Conservation (phyloP, 139 green algal species). For the Parachlorella kessleri region DNA sequence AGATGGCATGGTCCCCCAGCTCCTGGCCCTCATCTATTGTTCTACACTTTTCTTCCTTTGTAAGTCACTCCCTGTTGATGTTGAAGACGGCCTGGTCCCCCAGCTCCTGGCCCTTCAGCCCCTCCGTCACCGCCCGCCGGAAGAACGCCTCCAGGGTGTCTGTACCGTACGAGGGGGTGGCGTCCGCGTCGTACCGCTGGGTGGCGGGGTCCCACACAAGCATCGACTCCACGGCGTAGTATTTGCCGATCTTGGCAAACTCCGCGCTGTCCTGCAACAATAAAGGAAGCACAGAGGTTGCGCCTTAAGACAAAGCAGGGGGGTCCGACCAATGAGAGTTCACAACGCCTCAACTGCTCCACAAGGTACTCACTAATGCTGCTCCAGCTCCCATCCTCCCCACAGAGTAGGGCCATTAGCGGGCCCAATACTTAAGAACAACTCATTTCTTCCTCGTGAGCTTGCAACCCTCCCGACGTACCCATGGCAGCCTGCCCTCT, state of each 20-base stretch:
- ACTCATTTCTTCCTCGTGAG: not conserved
- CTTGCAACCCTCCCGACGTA: not conserved
- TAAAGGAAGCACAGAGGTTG: too few relatives aligned
- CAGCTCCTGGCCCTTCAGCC: constrained; percentile 89
- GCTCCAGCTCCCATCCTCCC: too few relatives aligned
- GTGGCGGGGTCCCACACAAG: constrained; percentile 85
- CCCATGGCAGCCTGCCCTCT: too few relatives aligned
- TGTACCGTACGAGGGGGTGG: constrained; percentile 91
- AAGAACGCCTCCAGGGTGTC: constrained; percentile 97
- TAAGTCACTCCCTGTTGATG: too few relatives aligned
- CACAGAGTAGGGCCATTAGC: too few relatives aligned
- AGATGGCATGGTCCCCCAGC: constrained; percentile 92
- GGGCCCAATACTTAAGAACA: too few relatives aligned
- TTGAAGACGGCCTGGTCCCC: constrained; percentile 75
- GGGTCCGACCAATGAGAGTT: too few relatives aligned
- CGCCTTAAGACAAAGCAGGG: too few relatives aligned
- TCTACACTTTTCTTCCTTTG: too few relatives aligned
- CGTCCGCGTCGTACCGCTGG: constrained; percentile 77
- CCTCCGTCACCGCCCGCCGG: constrained; percentile 65
- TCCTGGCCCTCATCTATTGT: constrained; percentile 94
- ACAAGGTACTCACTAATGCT: too few relatives aligned
- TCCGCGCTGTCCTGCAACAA: constrained; percentile 69
- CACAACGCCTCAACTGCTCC: too few relatives aligned
- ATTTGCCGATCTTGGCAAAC: constrained; percentile 96
- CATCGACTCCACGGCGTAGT: constrained; percentile 99